A percentile compares a stretch with the other conserved stretches of the same genome.
phyloP scores from a whole-genome alignment of 805 yeast genomes.

The Wickerhamiella azymoides region DNA sequence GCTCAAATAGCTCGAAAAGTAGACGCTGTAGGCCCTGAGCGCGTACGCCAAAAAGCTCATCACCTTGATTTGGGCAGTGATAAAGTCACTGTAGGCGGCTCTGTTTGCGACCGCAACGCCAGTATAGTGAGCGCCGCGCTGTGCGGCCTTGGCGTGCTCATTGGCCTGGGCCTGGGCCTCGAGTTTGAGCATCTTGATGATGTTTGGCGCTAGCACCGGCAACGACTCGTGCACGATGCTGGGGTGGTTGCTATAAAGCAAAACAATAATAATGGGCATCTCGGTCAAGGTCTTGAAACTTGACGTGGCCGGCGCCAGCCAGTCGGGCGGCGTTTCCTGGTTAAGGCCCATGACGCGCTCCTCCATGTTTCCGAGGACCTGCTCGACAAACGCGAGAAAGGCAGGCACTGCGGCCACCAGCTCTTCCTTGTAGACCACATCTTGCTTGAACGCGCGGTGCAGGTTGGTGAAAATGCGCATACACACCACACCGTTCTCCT shows the following conservation, averaged over 20 bases:
- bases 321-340: slow-evolving; percentile 25
- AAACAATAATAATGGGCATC: slow-evolving; percentile 93
- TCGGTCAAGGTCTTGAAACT: slow-evolving; percentile 90
- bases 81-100: slow-evolving; percentile 71
- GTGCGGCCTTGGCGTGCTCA: slow-evolving; percentile 46
- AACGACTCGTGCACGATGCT: slow-evolving; percentile 56
- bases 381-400: slow-evolving; percentile 61
- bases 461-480: slow-evolving; percentile 75
- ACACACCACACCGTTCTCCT: slow-evolving; percentile 86
- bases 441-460: slow-evolving; percentile 69
- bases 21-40: slow-evolving; percentile 67
- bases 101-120: slow-evolving; percentile 68
- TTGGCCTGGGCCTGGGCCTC: slow-evolving; percentile 72
- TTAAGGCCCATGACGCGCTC: slow-evolving; percentile 35
- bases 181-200: slow-evolving; percentile 55
- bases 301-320: slow-evolving; percentile 38
- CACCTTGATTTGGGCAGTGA: slow-evolving; percentile 88
- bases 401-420: slow-evolving; percentile 60
- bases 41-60: slow-evolving; percentile 90
- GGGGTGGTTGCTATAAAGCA: slow-evolving; percentile 78
- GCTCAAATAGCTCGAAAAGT: slow-evolving; percentile 40
- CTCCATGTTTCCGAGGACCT: slow-evolving; percentile 69
- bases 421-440: slow-evolving; percentile 10
- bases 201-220: slow-evolving; percentile 66
- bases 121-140: slow-evolving; percentile 45